Base-by-base conservation (phyloP, 352 stramenopile genomes). In the Phytopythium kandeliae region DNA sequence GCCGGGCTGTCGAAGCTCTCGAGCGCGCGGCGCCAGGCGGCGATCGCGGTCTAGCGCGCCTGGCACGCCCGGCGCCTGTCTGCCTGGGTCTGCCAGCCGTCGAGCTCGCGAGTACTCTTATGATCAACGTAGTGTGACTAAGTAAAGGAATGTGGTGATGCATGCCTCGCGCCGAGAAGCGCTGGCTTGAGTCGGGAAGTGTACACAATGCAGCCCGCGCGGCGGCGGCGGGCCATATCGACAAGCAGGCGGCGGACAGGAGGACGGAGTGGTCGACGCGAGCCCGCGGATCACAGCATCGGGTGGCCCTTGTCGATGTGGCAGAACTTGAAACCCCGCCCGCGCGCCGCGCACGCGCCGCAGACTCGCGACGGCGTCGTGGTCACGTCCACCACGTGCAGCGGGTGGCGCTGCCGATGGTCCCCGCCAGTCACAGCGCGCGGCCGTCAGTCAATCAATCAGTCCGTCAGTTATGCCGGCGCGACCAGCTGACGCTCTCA, bases 351-450 rank as follows among this genome's bases (percentile, higher is more conserved):
- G 54, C 82, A 92, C 26, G 51, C 33, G 36, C 54, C 54, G 26
- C 82, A 92, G 41, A 86, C 37, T 11, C 60, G 67, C 34, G 66
- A 57, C 8, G 58, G 63, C 21, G 69, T 73, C 1, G 63, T 64
- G 21, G 68, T 72, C 5, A 89, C 82, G 51, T 92, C 82, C 43
- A 92, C 70, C 30, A 90, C 76, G 38, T 92, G 77, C 37, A 78
- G 55, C 2, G 82, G 82, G 33, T 92, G 69, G 57, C 67, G 44
- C 81, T 92, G 24, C n/a, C n/a, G n/a, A n/a, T n/a, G n/a, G n/a
- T n/a, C n/a, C n/a, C n/a, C n/a, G n/a, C n/a, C n/a, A n/a, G n/a
- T n/a, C n/a, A n/a, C n/a, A n/a, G n/a, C n/a, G n/a, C n/a, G n/a
- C n/a, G n/a, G n/a, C n/a, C n/a, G n/a, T n/a, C n/a, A n/a, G n/a